Evolutionary conservation across 768 basidiomycete species (phyloP), one percentile per base, ranked within the genome.

Genomic region (Leucosporidium creatinivorum): DNA sequence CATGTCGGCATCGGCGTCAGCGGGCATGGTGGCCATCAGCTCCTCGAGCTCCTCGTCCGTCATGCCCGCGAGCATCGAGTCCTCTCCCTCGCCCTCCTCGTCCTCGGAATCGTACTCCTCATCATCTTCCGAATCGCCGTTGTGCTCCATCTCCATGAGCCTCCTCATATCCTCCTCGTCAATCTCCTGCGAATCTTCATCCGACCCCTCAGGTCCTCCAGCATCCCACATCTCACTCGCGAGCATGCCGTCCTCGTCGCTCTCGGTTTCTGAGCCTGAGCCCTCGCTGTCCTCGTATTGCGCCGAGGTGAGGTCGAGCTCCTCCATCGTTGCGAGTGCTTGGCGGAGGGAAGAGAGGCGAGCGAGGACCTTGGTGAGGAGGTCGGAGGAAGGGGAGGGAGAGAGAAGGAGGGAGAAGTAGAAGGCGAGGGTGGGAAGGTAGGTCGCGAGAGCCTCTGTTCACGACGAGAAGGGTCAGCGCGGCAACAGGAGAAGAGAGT

Each of bases 351-450:
- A 75, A 75, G 78, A 87, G 87, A 21, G 81, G 78, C 75, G 83
- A 85, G 63, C 91, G 82, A 49, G 84, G 82, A 76, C 51, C 75
- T 67, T 84, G 82, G 15, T 84, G 87, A 47, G 10, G 83, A 81
- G 76, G 8, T 56, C 17, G 0, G 17, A 19, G 0, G 64, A 28
- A 13, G 86, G 85, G 78, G 87, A 84, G 68, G 84, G 81, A 50
- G 83, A 83, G 28, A 88, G 81, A 23, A 89, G 85, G n/a, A 98
- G 82, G 77, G 93, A 86, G 50, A 98, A 80, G 79, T 94, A 97
- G 80, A 93, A 97, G 1, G 93, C 89, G 55, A 98, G 86, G 3
- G 86, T 87, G 1, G 92, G 89, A 25, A 89, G 83, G 76, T 98
- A 98, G 13, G 93, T 91, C 48, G 96, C 80, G 3, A 94, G 81